phyloP scores from a whole-genome alignment of 2,329 filamentous ascomycete species.

The Neonectria coccinea region DNA sequence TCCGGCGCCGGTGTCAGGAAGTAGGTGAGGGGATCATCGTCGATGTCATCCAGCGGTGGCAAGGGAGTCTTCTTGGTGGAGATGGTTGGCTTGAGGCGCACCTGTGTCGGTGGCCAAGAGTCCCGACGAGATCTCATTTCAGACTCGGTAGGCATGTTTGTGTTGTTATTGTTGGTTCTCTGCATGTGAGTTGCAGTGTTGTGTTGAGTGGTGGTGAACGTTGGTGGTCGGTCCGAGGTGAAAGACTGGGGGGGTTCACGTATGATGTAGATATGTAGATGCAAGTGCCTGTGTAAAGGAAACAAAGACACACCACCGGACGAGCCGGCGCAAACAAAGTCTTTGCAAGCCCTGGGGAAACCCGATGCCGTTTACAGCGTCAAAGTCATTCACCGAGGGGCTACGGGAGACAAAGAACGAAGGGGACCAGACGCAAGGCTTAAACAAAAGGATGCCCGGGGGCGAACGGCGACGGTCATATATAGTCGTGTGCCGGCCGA shows the following conservation, averaged over 20 bases:
- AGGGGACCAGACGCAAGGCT: conserved; percentile 32
- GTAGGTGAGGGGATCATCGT: conserved; percentile 66
- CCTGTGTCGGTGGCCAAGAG: conserved; percentile 65
- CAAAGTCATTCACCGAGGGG: conserved; percentile 42
- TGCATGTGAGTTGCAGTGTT: neutral
- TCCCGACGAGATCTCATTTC: conserved; percentile 54
- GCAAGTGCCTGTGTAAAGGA: conserved; percentile 32
- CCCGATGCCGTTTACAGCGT: conserved; percentile 37
- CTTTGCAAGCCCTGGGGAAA: conserved; percentile 36
- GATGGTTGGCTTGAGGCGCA: conserved; percentile 58
- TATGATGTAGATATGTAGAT: conserved; percentile 19
- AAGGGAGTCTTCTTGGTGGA: conserved; percentile 55
- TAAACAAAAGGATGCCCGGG: conserved; percentile 21
- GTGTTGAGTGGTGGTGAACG: conserved; percentile 15
- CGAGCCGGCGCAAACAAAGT: conserved; percentile 36
- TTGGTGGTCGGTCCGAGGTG: conserved; percentile 4
- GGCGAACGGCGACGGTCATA: conserved; percentile 29
- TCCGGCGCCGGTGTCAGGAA: conserved; percentile 65
- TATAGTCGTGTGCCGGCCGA: conserved; percentile 37
- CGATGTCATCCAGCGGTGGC: conserved; percentile 61
- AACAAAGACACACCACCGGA: conserved; percentile 37
- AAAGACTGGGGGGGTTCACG: neutral
- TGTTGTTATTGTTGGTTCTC: conserved; percentile 8
- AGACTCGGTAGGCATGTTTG: conserved; percentile 52
- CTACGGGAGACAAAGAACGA: conserved; percentile 27